A percentile compares a stretch with the other conserved stretches of the same genome.
Evolutionary conservation across 163 green algal species (phyloP).

Genomic region (Scenedesmus sp.): DNA sequence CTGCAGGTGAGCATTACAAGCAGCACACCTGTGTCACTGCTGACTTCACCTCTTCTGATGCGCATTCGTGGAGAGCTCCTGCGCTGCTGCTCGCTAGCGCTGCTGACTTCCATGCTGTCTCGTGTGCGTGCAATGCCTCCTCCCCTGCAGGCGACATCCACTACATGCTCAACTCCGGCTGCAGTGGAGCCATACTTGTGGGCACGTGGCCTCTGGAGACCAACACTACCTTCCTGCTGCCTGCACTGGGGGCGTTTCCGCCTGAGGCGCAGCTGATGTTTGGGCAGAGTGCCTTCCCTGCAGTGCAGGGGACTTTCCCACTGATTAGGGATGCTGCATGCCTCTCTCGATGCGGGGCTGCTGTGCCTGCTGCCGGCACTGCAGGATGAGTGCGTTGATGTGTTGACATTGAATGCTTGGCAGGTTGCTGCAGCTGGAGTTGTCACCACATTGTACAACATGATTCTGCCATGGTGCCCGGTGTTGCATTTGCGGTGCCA

Average conservation of each 20-base stretch:
- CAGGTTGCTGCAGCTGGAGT: too few relatives aligned
- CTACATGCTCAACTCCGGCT: slow-evolving; percentile 3
- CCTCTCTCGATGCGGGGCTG: not conserved
- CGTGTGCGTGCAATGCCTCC: not conserved
- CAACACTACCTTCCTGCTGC: slow-evolving; percentile 30
- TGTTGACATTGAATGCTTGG: not conserved
- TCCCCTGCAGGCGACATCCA: slow-evolving; percentile 13
- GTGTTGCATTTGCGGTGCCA: too few relatives aligned
- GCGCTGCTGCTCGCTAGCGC: not conserved
- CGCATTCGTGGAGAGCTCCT: not conserved
- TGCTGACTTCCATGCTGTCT: not conserved
- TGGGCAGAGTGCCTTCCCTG: not conserved
- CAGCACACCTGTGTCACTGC: not conserved
- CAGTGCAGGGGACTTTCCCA: not conserved
- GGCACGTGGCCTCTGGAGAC: slow-evolving; percentile 1
- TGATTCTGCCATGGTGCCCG: too few relatives aligned
- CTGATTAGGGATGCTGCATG: not conserved
- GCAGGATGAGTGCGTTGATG: not conserved
- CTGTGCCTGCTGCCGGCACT: not conserved
- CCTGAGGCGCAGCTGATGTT: not conserved
- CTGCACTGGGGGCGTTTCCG: not conserved
- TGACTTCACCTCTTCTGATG: not conserved
- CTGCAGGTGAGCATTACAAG: not conserved
- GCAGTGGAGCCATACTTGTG: not conserved
- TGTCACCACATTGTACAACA: too few relatives aligned